Evolutionary conservation across 1,284 basidiomycete species (phyloP), one percentile per base, ranked within the genome.

Genomic region (Moesziomyces globuligerus): DNA sequence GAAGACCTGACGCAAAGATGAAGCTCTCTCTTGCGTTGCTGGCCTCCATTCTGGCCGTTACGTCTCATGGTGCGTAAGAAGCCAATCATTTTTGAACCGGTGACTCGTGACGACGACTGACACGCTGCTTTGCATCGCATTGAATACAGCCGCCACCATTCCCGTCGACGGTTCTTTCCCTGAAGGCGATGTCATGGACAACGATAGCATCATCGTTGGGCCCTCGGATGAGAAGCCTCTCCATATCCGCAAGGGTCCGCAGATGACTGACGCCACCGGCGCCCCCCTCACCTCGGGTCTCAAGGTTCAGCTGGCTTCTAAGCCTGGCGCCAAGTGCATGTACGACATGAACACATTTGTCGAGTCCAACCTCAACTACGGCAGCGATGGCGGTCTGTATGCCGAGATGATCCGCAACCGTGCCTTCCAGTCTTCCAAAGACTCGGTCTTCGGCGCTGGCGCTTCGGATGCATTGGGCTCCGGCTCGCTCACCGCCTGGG

Each of bases 361-460:
- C 26, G 69, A 72, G 46, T 54, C 59, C 15, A 72, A 72, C 56
- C 54, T 75, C 52, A 75, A 74, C 64, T 73, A 61, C n/a, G 75
- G 61, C 24, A 57, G 62, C 18, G 71, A 75, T 25, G 74, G 75
- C n/a, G 74, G 74, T 18, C 50, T 77, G 2, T 72, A 74, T 23
- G 73, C 65, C 20, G 75, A 77, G 48, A 57, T 77, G 54, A 77
- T 77, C 48, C 59, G 59, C 48, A 74, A 74, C 47, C 72, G 72
- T 3, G 74, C 74, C 21, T 74, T 76, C 55, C 74, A 76, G 39
- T 52, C 56, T 3, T 45, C 57, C 13, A 47, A 38, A 20, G 66
- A 65, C 26, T 37, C 40, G 10, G 54, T 54, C 25, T 72, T 68
- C 13, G 51, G 53, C 7, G 45, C 28, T 4, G 55, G 64, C 17